Conservation (phyloP, 441 rosid genomes). For the Rhodomyrtus psidioides region DNA sequence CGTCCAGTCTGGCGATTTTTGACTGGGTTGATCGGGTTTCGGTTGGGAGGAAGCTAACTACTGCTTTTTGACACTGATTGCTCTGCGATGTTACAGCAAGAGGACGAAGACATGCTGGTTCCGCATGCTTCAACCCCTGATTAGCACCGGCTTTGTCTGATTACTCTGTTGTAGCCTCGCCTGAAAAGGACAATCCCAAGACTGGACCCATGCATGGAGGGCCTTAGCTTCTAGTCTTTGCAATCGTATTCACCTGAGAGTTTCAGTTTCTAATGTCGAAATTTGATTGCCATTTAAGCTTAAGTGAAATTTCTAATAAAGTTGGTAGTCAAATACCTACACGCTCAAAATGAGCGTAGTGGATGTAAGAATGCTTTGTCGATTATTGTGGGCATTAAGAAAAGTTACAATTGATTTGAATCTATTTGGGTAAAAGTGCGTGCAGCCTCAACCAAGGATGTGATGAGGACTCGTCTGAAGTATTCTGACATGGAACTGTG, state of each 20-base stretch:
- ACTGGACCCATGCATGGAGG: not conserved
- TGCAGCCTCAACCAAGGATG: not conserved
- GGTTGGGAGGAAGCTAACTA: too few relatives aligned
- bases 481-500: not conserved
- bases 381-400: not conserved
- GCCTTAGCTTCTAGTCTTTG: not conserved
- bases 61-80: too few relatives aligned
- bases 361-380: not conserved
- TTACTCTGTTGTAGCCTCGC: not conserved
- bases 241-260: not conserved
- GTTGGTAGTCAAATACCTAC: not conserved
- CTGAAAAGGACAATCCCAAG: not conserved
- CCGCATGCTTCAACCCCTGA: not conserved
- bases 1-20: conserved; percentile 8
- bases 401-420: not conserved
- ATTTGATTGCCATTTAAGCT: not conserved
- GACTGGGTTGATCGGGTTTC: conserved; percentile 5
- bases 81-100: too few relatives aligned
- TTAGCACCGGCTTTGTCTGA: not conserved
- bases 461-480: not conserved
- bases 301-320: not conserved
- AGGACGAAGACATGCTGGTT: too few relatives aligned
- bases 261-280: not conserved
- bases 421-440: not conserved
- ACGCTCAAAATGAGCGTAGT: not conserved